Conservation (phyloP, 2,329 filamentous ascomycete species). For the Neonectria ditissima region DNA sequence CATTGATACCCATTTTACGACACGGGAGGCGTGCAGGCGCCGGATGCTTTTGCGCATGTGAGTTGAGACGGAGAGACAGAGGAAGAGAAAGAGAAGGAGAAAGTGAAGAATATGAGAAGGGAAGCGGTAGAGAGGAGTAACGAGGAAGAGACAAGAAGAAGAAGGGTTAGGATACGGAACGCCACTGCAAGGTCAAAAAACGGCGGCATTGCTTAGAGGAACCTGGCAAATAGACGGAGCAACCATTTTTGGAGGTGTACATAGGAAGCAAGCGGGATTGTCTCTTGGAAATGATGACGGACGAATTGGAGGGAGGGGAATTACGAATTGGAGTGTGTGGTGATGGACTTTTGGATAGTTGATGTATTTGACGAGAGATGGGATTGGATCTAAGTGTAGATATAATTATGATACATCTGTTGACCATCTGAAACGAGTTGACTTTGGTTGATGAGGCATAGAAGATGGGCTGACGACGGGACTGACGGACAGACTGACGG, state of each 20-base stretch:
- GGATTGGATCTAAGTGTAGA: conserved; percentile 11
- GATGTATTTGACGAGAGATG: conserved; percentile 20
- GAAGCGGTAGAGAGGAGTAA: not conserved
- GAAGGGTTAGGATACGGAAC: conserved; percentile 11
- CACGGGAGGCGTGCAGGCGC: conserved; percentile 43
- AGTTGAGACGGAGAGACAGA: not conserved
- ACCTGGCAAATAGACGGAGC: conserved; percentile 32
- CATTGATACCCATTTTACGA: conserved; percentile 56
- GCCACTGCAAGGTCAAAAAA: conserved; percentile 23
- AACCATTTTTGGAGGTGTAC: conserved; percentile 23
- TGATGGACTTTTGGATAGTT: conserved; percentile 13
- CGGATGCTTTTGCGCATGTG: conserved; percentile 39
- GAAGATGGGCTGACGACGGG: too few relatives aligned
- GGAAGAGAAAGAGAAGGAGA: not conserved
- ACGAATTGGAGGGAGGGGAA: conserved; percentile 1
- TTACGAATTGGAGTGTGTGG: conserved; percentile 14
- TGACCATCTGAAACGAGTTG: not conserved
- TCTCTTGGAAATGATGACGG: conserved; percentile 28
- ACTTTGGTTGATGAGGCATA: too few relatives aligned
- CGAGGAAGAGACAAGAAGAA: not conserved
- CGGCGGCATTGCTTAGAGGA: conserved; percentile 29
- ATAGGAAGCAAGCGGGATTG: conserved; percentile 24
- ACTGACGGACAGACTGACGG: not conserved
- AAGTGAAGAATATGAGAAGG: not conserved
- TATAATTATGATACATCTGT: conserved; percentile 25